Base-by-base conservation (phyloP, 805 yeast genomes). In the Zygotorulaspora danielsina region DNA sequence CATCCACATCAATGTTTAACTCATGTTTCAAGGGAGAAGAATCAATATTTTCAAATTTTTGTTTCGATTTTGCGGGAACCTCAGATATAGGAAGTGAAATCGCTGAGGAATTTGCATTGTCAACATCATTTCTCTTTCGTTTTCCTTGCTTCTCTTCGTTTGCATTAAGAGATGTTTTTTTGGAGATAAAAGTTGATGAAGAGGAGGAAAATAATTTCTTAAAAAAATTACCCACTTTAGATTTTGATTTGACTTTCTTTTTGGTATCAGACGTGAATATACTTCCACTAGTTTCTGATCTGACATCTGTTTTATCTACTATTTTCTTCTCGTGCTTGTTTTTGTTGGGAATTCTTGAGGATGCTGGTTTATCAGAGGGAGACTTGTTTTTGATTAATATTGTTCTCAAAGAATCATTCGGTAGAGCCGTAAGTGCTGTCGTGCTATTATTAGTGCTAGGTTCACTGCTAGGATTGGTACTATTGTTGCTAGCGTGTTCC, bases 171-270 rank as follows among this genome's bases (percentile, higher is more conserved):
- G 25, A 11, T 6, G 12, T 32, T 25, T 32, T 32, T 16, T 19
- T 18, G 1, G 25, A 3, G 17, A 19, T 5, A 2, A 6, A 17
- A 6, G 17, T 11, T 17, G 33, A 34, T 20, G 42, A 36, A 10
- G 38, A 30, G 6, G 26, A 20, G 8, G 48, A 46, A 15, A 49
- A 38, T 17, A 49, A 19, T 25, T 36, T 47, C 30, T 32, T 49
- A 29, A 49, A 37, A 29, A 49, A 45, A 10, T 39, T 27, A 3
- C 49, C 45, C 6, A 49, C 12, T 11, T 39, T 38, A 5, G 48
- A 44, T 15, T 27, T 22, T n/a, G 50, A 38, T 21, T 27, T 38
- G 13, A 35, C 18, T 11, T 26, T 8, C 17, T 15, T 18, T 29
- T 30, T 5, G 9, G 22, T 7, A 17, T 21, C 10, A 8, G 7